Evolutionary conservation across 495 filamentous ascomycete species (phyloP).

Genomic region (Apodospora peruviana): DNA sequence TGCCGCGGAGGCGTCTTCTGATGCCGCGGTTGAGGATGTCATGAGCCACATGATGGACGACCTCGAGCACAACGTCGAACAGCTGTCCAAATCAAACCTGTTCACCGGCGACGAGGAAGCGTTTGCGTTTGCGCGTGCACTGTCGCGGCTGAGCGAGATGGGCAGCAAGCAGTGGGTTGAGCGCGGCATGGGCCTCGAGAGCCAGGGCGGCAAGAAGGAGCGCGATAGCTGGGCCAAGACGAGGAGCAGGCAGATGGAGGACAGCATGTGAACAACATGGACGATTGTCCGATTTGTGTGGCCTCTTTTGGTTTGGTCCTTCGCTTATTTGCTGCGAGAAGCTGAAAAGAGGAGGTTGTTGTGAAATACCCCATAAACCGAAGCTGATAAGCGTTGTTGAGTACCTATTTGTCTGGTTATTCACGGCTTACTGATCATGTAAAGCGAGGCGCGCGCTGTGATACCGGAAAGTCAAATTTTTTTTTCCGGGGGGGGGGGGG

Average conservation of each 20-base stretch:
- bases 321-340: no score
- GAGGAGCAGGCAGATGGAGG: conserved; percentile 63
- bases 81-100: conserved; percentile 77
- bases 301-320: no score
- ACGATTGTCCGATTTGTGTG: no score
- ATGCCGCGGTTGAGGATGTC: conserved; percentile 60
- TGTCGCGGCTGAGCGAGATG: conserved; percentile 87
- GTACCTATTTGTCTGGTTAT: no score
- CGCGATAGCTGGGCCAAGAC: conserved; percentile 60
- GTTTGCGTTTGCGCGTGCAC: conserved; percentile 88
- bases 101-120: conserved; percentile 95
- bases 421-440: no score
- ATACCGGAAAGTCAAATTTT: no score
- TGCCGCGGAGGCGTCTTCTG: no score
- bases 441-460: no score
- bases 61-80: conserved; percentile 76
- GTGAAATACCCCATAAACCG: no score
- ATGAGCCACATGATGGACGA: conserved; percentile 95
- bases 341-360: no score
- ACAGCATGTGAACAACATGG: conserved; percentile 53
- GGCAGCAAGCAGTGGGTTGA: conserved; percentile 93
- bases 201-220: conserved; percentile 54
- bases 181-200: conserved; percentile 64
- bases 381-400: no score
- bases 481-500: no score